Evolutionary conservation across 257 asterid species (phyloP).

Genomic region (Penstemon eatonii): DNA sequence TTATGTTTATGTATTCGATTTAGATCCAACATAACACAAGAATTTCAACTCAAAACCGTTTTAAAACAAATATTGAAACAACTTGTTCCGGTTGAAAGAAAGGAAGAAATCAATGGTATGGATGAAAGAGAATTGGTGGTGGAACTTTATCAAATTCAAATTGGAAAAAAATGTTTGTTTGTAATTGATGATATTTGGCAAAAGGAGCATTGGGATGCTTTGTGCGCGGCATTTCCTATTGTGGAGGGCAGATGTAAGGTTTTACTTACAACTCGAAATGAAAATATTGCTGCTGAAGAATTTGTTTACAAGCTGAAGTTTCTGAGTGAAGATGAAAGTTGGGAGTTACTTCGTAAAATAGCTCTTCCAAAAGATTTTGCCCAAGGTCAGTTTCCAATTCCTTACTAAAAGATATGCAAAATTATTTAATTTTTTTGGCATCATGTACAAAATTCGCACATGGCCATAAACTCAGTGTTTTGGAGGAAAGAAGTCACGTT

Average conservation of each 20-base stretch:
- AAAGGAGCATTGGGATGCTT: conserved; percentile 7
- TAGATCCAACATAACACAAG: too few relatives aligned
- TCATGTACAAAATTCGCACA: not conserved
- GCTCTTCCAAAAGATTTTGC: not conserved
- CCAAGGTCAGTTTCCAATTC: not conserved
- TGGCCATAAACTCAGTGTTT: too few relatives aligned
- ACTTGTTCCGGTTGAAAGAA: not conserved
- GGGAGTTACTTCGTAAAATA: conserved; percentile 26
- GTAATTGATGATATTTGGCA: conserved; percentile 32
- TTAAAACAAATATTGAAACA: conserved; percentile 6
- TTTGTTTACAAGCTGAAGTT: conserved; percentile 1
- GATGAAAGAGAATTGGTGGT: conserved; percentile 8
- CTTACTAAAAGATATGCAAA: not conserved
- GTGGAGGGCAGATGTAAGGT: conserved; percentile 1
- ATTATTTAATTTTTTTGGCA: too few relatives aligned
- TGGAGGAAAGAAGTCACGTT: too few relatives aligned
- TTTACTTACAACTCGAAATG: conserved; percentile 25
- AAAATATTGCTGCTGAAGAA: not conserved
- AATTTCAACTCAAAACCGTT: not conserved
- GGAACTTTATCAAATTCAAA: not conserved
- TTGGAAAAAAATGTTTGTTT: conserved; percentile 12
- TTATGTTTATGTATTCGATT: too few relatives aligned
- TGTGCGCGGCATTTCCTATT: conserved; percentile 14
- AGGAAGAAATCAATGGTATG: not conserved
- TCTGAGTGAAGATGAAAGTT: conserved; percentile 15